A percentile compares a stretch with the other conserved stretches of the same genome.
These are phyloP conservation scores for Talaromyces borbonicus DNA, from an alignment of 495 filamentous ascomycete species.

Conservation along the genomic window DNA sequence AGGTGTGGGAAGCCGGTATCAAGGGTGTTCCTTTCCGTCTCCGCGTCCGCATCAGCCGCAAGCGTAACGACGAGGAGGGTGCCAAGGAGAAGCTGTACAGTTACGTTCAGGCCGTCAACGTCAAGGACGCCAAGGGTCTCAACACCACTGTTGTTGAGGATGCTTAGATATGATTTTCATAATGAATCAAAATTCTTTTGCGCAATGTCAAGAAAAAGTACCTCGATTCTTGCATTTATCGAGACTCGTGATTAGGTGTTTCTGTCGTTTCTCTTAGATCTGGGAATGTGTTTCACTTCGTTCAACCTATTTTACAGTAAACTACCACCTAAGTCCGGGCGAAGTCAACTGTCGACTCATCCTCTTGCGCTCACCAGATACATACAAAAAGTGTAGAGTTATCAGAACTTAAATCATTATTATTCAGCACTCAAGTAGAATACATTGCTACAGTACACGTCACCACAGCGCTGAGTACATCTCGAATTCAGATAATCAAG, in stretches of 20 bases:
- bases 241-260: too few relatives aligned
- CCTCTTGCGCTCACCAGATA: too few relatives aligned
- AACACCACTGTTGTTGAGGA: constrained; percentile 70
- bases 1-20: constrained; percentile 98
- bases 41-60: constrained; percentile 93
- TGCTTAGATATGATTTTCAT: constrained; percentile 30
- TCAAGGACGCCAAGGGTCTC: constrained; percentile 96
- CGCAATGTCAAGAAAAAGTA: too few relatives aligned
- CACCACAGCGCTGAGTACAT: too few relatives aligned
- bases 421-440: background rate
- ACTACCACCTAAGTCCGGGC: too few relatives aligned
- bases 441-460: background rate
- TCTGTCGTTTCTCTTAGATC: too few relatives aligned
- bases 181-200: too few relatives aligned
- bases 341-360: too few relatives aligned
- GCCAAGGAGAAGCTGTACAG: constrained; percentile 98
- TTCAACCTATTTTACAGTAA: too few relatives aligned
- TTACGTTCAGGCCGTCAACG: constrained; percentile 98
- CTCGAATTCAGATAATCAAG: too few relatives aligned
- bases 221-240: background rate
- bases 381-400: background rate
- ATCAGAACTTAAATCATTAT: background rate
- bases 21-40: constrained; percentile 97
- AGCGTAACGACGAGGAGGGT: constrained; percentile 99
- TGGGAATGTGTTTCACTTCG: too few relatives aligned